These are phyloP conservation scores for Orbilia blumenaviensis DNA, from an alignment of 2,329 filamentous ascomycete species.

Conservation along the genomic window DNA sequence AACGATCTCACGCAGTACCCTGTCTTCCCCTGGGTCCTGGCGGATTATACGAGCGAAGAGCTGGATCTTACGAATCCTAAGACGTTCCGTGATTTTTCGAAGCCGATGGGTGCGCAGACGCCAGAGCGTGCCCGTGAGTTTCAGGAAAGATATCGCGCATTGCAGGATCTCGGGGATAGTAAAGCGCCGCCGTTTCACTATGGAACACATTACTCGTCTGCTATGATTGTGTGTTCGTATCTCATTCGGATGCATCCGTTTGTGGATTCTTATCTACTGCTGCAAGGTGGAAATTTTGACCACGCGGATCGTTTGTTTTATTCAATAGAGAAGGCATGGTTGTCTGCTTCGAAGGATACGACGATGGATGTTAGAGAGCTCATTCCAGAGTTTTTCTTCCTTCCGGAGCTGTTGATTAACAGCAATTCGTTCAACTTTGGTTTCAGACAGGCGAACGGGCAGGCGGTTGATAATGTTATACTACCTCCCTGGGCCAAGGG, in stretches of 20 bases:
- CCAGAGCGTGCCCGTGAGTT: conserved; percentile 79
- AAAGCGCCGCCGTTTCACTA: conserved; percentile 87
- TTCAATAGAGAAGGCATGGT: conserved; percentile 89
- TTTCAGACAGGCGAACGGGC: conserved; percentile 78
- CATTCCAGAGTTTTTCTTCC: conserved; percentile 95
- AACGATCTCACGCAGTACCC: conserved; percentile 98
- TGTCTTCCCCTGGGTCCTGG: conserved; percentile 95
- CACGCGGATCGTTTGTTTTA: conserved; percentile 96
- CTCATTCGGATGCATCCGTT: conserved; percentile 94
- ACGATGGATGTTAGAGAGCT: conserved; percentile 94
- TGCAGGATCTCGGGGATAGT: conserved; percentile 87
- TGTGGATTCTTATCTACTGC: conserved; percentile 89
- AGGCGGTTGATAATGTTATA: conserved; percentile 82
- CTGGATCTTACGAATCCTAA: conserved; percentile 84
- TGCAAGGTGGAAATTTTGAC: conserved; percentile 96
- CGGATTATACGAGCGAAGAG: conserved; percentile 94
- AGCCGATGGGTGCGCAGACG: conserved; percentile 95
- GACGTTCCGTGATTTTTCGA: conserved; percentile 88
- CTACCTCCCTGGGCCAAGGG: conserved; percentile 98
- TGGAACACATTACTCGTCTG: conserved; percentile 97
- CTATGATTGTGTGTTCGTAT: conserved; percentile 98
- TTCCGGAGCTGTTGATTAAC: conserved; percentile 94
- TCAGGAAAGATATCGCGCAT: conserved; percentile 81
- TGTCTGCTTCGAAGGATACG: conserved; percentile 85
- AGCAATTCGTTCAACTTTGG: conserved; percentile 96